phyloP scores from a whole-genome alignment of 192 early-diverging fungal species.

The Ambispora gerdemannii region DNA sequence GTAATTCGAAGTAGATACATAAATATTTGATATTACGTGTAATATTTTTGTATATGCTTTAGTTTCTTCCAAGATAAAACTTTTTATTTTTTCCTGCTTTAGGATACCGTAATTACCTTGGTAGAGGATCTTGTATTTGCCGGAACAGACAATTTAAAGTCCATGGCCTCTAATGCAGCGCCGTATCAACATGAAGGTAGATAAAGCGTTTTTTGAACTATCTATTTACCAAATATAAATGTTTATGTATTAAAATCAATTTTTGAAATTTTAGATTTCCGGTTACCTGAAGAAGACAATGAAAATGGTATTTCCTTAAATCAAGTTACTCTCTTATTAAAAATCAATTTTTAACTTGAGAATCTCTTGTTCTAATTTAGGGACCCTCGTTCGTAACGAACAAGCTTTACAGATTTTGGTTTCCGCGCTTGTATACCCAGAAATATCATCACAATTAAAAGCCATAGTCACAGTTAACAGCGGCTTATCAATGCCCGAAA shows the following conservation, averaged over 20 bases:
- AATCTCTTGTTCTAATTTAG: conserved; percentile 28
- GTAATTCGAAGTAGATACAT: too few species aligned
- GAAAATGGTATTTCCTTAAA: conserved; percentile 40
- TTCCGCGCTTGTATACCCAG: conserved; percentile 43
- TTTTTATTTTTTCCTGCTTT: conserved; percentile 11
- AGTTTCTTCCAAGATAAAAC: neutral
- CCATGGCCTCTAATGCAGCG: conserved; percentile 40
- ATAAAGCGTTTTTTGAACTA: neutral
- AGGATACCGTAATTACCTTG: conserved; percentile 44
- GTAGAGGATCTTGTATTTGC: conserved; percentile 49
- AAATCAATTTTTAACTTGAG: conserved; percentile 11
- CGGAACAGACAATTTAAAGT: conserved; percentile 42
- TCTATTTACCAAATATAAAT: neutral
- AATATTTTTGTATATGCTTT: too few species aligned
- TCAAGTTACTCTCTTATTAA: too few species aligned
- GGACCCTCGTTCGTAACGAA: conserved; percentile 47
- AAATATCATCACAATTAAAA: conserved; percentile 32
- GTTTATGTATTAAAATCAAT: neutral
- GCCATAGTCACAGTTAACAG: conserved; percentile 26
- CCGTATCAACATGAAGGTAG: conserved; percentile 60
- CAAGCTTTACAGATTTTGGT: conserved; percentile 49
- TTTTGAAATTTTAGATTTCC: conserved; percentile 41
- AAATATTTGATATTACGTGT: too few species aligned
- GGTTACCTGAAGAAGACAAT: conserved; percentile 39
- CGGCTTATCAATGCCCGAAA: conserved; percentile 32